A percentile compares a stretch with the other conserved stretches of the same genome.
Evolutionary conservation across 805 yeast genomes (phyloP).

Genomic region (Candida chauliodis): DNA sequence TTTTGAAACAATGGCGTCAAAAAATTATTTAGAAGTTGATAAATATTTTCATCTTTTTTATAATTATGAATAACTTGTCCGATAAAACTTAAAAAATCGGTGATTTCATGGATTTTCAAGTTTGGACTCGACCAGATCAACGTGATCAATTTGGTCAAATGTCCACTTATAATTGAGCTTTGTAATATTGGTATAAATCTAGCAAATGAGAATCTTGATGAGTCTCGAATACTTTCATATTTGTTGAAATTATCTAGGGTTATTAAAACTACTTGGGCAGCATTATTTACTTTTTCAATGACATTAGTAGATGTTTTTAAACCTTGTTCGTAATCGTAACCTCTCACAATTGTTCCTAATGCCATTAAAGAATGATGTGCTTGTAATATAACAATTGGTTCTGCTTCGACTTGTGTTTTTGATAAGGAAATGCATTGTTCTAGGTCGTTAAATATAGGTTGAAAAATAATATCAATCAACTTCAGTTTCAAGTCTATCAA

Average conservation of each 20-base stretch:
- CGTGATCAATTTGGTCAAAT: slow-evolving; percentile 68
- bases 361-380: slow-evolving; percentile 87
- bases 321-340: slow-evolving; percentile 57
- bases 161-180: slow-evolving; percentile 35
- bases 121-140: slow-evolving; percentile 52
- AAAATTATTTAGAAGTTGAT: slow-evolving; percentile 68
- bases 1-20: slow-evolving; percentile 71
- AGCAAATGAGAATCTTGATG: slow-evolving; percentile 83
- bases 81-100: slow-evolving; percentile 78
- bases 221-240: slow-evolving; percentile 71
- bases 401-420: slow-evolving; percentile 6
- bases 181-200: slow-evolving; percentile 74
- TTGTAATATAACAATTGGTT: slow-evolving; percentile 52
- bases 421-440: slow-evolving; percentile 51
- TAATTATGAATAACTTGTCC: slow-evolving; percentile 85
- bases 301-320: slow-evolving; percentile 35
- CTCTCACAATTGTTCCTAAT: slow-evolving; percentile 85
- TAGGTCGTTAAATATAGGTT: slow-evolving; percentile 69
- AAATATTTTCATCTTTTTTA: slow-evolving; percentile 61
- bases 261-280: slow-evolving; percentile 79
- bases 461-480: slow-evolving; percentile 63
- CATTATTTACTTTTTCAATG: slow-evolving; percentile 48
- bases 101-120: slow-evolving; percentile 60
- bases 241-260: slow-evolving; percentile 73
- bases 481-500: slow-evolving; percentile 28